A percentile compares a stretch with the other conserved stretches of the same genome.
Conservation (phyloP, 768 basidiomycete species). For the Tylopilus sp. region DNA sequence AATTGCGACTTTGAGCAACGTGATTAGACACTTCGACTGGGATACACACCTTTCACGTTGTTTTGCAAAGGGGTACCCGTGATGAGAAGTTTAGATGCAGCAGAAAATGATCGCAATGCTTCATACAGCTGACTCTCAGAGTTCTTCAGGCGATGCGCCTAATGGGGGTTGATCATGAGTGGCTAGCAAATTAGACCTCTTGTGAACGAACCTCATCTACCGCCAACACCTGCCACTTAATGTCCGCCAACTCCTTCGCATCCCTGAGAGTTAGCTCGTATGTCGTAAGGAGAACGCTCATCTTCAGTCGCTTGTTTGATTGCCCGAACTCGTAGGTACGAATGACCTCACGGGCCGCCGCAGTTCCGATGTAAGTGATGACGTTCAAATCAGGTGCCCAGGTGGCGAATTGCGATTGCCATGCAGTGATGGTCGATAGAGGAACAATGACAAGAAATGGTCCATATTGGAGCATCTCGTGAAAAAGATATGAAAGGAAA, state of each 20-base stretch:
- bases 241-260: conserved; percentile 79
- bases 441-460: conserved; percentile 98
- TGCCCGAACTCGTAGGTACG: conserved; percentile 89
- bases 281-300: conserved; percentile 96
- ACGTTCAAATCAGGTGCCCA: conserved; percentile 99
- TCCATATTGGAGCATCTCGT: conserved; percentile 88
- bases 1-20: conserved; percentile 10
- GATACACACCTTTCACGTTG: conserved; percentile 85
- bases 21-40: neutral
- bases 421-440: conserved; percentile 95
- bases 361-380: conserved; percentile 93
- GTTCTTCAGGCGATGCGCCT: conserved; percentile 98
- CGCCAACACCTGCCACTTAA: conserved; percentile 96
- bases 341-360: conserved; percentile 84
- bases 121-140: conserved; percentile 97
- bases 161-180: conserved; percentile 15
- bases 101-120: conserved; percentile 83
- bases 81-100: conserved; percentile 91
- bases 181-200: neutral
- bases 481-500: conserved; percentile 93
- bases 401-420: conserved; percentile 90
- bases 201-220: conserved; percentile 80
- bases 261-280: conserved; percentile 95
- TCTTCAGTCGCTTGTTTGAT: conserved; percentile 85
- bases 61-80: conserved; percentile 98